Evolutionary conservation across 352 stramenopile genomes (phyloP), one percentile per base, ranked within the genome.

Genomic region (Peronosclerospora sorghi): DNA sequence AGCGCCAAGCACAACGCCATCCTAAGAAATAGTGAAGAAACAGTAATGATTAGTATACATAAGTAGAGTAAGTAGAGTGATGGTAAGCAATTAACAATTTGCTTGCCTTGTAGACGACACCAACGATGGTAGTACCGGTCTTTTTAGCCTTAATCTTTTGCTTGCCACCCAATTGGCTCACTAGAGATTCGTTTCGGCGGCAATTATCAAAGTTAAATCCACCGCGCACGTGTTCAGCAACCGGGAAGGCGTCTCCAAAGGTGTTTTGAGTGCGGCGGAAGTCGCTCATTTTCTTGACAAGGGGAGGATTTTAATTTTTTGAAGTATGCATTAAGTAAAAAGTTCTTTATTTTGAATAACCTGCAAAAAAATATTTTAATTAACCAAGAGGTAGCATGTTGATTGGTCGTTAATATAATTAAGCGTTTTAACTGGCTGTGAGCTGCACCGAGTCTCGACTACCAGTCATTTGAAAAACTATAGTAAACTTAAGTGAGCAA

Each of bases 81-180:
- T n/a, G n/a, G n/a, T n/a, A n/a, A n/a, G n/a, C n/a, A n/a, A n/a
- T n/a, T n/a, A n/a, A n/a, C n/a, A n/a, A n/a, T n/a, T n/a, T n/a
- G n/a, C n/a, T n/a, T n/a, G n/a, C n/a, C n/a, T n/a, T n/a, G n/a
- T n/a, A 98, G n/a, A 98, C 81, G 39, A 97, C 72, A 47, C 92
- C 95, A 36, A 90, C 74, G 61, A 98, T 98, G 40, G 94, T 98
- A 8, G 95, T 98, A 35, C 95, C 94, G 2, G 95, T 98, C 75
- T 98, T 98, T 51, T 56, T 85, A 45, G 59, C 67, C 63, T 86
- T 90, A 47, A 82, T 64, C 57, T 71, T 72, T 37, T 72, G 65
- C 37, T 54, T 66, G 48, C 80, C 66, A 34, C 72, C 65, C 20
- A 47, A 44, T 27, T 76, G 53, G 23, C 48, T 46, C 36, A 94